These are phyloP conservation scores for Pseudogymnoascus sp. DNA, from an alignment of 2,329 filamentous ascomycete species.

Conservation along the genomic window DNA sequence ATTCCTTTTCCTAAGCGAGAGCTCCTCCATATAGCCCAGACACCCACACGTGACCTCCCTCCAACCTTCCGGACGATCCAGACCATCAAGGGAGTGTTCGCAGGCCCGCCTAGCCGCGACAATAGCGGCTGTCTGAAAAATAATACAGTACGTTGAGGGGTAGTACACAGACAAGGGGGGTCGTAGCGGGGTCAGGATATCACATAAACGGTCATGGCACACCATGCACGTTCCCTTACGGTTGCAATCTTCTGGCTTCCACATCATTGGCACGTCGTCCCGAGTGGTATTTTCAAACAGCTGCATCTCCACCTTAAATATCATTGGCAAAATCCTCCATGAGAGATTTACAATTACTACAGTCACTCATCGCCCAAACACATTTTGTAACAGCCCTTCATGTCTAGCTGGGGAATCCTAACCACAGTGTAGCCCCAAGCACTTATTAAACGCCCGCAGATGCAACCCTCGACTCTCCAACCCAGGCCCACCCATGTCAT, in stretches of 20 bases:
- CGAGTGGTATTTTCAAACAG: not conserved
- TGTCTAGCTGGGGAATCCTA: slow-evolving; percentile 5
- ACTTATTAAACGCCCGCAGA: slow-evolving; percentile 22
- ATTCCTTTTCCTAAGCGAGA: not conserved
- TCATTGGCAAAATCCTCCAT: not conserved
- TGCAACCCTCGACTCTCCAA: slow-evolving; percentile 18
- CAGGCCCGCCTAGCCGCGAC: not conserved
- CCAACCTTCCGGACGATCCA: not conserved
- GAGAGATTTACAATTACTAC: not conserved
- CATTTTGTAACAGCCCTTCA: not conserved
- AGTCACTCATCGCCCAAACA: not conserved
- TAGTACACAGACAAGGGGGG: not conserved
- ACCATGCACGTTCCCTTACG: not conserved
- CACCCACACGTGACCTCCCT: not conserved
- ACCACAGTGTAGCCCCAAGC: slow-evolving; percentile 7
- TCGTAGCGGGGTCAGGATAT: not conserved
- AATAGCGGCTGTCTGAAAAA: not conserved
- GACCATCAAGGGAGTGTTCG: not conserved
- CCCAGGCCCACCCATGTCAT: slow-evolving; percentile 4
- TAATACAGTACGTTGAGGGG: not conserved
- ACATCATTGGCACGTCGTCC: not conserved
- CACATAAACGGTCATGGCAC: not conserved
- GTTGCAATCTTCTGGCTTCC: not conserved
- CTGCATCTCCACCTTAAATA: not conserved
- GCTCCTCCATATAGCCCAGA: not conserved